Percentiles rank a stretch among this genome's conserved stretches.
These are phyloP conservation scores for Ustilago cynodontis DNA, from an alignment of 1,284 basidiomycete genomes.

Conservation along the genomic window DNA sequence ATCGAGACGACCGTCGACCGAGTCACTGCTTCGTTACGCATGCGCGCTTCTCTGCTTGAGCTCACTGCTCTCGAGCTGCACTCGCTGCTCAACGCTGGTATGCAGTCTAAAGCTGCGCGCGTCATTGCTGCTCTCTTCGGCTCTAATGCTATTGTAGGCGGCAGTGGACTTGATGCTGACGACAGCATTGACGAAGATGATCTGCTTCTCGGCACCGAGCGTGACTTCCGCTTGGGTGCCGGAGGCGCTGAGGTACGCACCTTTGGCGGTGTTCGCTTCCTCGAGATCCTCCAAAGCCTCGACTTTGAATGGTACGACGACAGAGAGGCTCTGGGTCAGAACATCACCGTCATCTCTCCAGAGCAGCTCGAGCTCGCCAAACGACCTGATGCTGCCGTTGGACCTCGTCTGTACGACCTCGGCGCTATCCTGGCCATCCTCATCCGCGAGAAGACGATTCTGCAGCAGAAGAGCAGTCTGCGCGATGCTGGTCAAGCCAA, in stretches of 20 bases:
- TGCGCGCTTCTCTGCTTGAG: constrained; percentile 87
- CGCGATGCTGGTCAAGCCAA: constrained; percentile 50
- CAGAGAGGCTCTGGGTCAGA: constrained; percentile 71
- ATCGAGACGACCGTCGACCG: constrained; percentile 81
- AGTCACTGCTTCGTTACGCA: constrained; percentile 82
- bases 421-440: constrained; percentile 74
- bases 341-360: constrained; percentile 74
- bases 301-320: constrained; percentile 89
- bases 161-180: constrained; percentile 19
- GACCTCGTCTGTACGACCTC: constrained; percentile 80
- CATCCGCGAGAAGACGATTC: constrained; percentile 43
- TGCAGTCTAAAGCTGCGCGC: constrained; percentile 61
- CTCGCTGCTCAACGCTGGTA: constrained; percentile 81
- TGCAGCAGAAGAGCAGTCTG: constrained; percentile 58
- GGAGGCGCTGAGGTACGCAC: constrained; percentile 35
- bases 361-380: constrained; percentile 81
- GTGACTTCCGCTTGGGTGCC: constrained; percentile 46
- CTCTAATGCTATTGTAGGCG: constrained; percentile 37
- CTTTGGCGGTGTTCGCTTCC: constrained; percentile 81
- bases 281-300: constrained; percentile 86
- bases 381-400: constrained; percentile 79
- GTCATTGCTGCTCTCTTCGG: constrained; percentile 66
- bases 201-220: constrained; percentile 39
- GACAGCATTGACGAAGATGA: constrained; percentile 51
- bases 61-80: constrained; percentile 90